Evolutionary conservation across 192 early-diverging fungal species (phyloP).

Genomic region (Linderina pennispora): DNA sequence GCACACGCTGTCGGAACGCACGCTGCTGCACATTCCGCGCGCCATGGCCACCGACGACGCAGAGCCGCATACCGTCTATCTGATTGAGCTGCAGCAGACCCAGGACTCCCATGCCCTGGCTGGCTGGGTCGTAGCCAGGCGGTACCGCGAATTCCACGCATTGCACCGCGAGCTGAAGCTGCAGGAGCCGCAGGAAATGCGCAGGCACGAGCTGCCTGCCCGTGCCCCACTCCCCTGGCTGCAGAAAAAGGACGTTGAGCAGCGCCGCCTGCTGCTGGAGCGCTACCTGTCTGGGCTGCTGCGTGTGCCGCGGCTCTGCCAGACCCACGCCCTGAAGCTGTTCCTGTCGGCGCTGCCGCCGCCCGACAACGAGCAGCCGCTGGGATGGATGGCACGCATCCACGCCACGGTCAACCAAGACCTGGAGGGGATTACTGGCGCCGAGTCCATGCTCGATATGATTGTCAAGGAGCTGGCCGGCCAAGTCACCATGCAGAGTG

Average conservation of each 20-base stretch:
- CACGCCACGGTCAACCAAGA: slow-evolving; percentile 70
- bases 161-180: slow-evolving; percentile 67
- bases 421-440: slow-evolving; percentile 63
- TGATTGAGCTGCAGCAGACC: slow-evolving; percentile 67
- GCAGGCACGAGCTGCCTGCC: slow-evolving; percentile 62
- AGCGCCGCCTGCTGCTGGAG: slow-evolving; percentile 58
- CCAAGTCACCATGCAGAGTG: slow-evolving; percentile 49
- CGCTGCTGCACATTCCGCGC: slow-evolving; percentile 37
- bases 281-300: slow-evolving; percentile 64
- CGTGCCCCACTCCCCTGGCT: slow-evolving; percentile 67
- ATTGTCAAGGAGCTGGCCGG: slow-evolving; percentile 64
- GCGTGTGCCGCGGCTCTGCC: slow-evolving; percentile 52
- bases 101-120: slow-evolving; percentile 6
- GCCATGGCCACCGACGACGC: slow-evolving; percentile 5
- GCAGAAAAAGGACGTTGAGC: slow-evolving; percentile 62
- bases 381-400: slow-evolving; percentile 52
- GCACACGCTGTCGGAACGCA: slow-evolving; percentile 53
- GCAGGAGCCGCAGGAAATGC: slow-evolving; percentile 50
- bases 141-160: slow-evolving; percentile 82
- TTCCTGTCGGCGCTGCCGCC: slow-evolving; percentile 59
- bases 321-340: slow-evolving; percentile 53
- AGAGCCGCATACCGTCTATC: slow-evolving; percentile 22
- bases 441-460: slow-evolving; percentile 62
- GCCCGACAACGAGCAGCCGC: not conserved
- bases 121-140: slow-evolving; percentile 70